Conservation (phyloP, 257 asterid species). For the Datura wrightii region DNA sequence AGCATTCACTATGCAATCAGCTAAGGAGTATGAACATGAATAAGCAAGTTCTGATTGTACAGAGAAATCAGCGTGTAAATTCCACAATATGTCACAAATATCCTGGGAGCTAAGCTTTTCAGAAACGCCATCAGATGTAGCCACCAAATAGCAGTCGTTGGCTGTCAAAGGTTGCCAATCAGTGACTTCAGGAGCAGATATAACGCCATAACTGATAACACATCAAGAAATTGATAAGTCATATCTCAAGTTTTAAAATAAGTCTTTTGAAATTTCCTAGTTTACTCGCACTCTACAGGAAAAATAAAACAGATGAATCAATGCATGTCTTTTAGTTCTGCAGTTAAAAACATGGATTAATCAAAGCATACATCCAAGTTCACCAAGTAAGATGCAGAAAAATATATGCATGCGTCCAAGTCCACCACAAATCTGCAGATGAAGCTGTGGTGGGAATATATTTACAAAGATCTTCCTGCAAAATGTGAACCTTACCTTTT, state of each 20-base stretch:
- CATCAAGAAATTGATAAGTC: slow-evolving; percentile 36
- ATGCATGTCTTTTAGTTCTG: slow-evolving; percentile 10
- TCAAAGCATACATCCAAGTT: slow-evolving; percentile 10
- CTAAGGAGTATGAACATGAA: slow-evolving; percentile 71
- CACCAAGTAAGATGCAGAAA: slow-evolving; percentile 23
- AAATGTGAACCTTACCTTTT: slow-evolving; percentile 60
- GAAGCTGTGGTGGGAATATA: not conserved
- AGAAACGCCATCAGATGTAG: slow-evolving; percentile 92
- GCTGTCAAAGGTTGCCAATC: slow-evolving; percentile 85
- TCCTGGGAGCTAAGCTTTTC: slow-evolving; percentile 89
- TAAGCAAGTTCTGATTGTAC: slow-evolving; percentile 50
- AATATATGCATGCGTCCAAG: not conserved
- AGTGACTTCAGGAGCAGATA: slow-evolving; percentile 95
- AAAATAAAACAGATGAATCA: not conserved
- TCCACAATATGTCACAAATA: slow-evolving; percentile 81
- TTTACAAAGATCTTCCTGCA: slow-evolving; percentile 2
- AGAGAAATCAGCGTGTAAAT: slow-evolving; percentile 56
- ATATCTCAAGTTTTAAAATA: slow-evolving; percentile 11
- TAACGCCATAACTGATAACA: slow-evolving; percentile 85
- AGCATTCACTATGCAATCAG: slow-evolving; percentile 81
- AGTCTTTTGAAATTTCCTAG: slow-evolving; percentile 18
- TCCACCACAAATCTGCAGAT: slow-evolving; percentile 25
- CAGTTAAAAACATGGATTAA: not conserved
- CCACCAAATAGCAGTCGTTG: slow-evolving; percentile 87
- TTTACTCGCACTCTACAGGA: slow-evolving; percentile 6